Percentiles rank a stretch among this genome's conserved stretches.
Conservation (phyloP, 2,329 filamentous ascomycete genomes). For the Pseudogymnoascus sp. region DNA sequence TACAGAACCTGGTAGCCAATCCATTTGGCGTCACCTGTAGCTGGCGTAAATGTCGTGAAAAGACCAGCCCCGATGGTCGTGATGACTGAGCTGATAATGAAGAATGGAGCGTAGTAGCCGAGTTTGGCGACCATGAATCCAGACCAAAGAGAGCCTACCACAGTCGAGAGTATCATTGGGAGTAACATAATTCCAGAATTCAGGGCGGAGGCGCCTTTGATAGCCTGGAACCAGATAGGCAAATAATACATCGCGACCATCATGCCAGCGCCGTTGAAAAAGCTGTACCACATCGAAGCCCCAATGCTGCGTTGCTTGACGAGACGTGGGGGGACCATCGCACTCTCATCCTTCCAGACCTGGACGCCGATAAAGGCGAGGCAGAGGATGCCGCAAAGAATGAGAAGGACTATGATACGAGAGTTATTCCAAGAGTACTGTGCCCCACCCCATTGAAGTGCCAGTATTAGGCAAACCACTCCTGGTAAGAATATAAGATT, state of each 20-base stretch:
- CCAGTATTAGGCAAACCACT: constrained; percentile 29
- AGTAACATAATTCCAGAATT: constrained; percentile 30
- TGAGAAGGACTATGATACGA: constrained; percentile 28
- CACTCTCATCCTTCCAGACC: constrained; percentile 14
- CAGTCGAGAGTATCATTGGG: constrained; percentile 26
- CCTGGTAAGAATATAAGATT: constrained; percentile 21
- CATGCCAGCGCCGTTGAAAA: constrained; percentile 26
- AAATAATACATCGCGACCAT: constrained; percentile 31
- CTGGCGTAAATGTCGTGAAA: constrained; percentile 29
- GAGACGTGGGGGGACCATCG: constrained; percentile 31
- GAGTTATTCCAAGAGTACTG: constrained; percentile 31
- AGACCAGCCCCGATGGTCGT: constrained; percentile 32
- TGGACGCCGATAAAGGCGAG: constrained; percentile 17
- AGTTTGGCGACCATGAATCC: constrained; percentile 27
- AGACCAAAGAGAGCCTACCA: constrained; percentile 23
- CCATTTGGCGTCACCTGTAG: constrained; percentile 30
- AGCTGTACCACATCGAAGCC: constrained; percentile 24
- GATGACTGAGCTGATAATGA: constrained; percentile 20
- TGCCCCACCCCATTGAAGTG: constrained; percentile 35
- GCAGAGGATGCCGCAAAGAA: constrained; percentile 20
- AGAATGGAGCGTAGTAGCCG: constrained; percentile 23
- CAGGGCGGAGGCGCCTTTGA: constrained; percentile 32
- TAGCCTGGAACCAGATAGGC: constrained; percentile 39
- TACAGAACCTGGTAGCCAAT: constrained; percentile 20
- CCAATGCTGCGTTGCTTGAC: constrained; percentile 28